Conservation (phyloP, 805 yeast species). For the Wickerhamomyces chambardii region DNA sequence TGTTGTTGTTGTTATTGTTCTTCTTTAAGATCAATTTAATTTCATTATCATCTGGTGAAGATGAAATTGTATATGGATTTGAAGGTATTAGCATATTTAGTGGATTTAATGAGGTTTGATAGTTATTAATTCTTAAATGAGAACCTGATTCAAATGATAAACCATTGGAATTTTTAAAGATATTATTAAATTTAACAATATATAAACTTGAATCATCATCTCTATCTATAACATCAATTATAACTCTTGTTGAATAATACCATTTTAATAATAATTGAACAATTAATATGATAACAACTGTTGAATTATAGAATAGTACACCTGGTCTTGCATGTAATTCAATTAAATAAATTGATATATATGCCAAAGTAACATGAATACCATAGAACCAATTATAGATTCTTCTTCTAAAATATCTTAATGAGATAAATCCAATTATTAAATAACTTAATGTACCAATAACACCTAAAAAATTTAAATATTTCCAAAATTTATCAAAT, state of each 20-base stretch:
- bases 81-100: conserved; percentile 44
- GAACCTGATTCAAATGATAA: conserved; percentile 36
- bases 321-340: conserved; percentile 68
- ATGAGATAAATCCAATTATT: conserved; percentile 33
- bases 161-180: conserved; percentile 13
- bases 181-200: conserved; percentile 16
- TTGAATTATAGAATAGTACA: conserved; percentile 28
- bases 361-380: conserved; percentile 43
- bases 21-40: conserved; percentile 34
- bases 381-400: conserved; percentile 47
- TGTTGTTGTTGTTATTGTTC: conserved; percentile 18
- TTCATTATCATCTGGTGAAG: conserved; percentile 27
- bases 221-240: conserved; percentile 5
- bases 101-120: conserved; percentile 24
- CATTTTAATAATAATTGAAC: conserved; percentile 29
- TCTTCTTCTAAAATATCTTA: conserved; percentile 37
- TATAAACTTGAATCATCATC: conserved; percentile 14
- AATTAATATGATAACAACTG: conserved; percentile 21
- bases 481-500: conserved; percentile 23
- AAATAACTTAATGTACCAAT: conserved; percentile 26
- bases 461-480: conserved; percentile 45
- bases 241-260: conserved; percentile 8
- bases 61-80: conserved; percentile 61
- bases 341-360: conserved; percentile 33
- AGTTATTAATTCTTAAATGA: conserved; percentile 38